A percentile compares a stretch with the other conserved stretches of the same genome.
Evolutionary conservation across 805 yeast species (phyloP).

Genomic region (Ogataea naganishii): DNA sequence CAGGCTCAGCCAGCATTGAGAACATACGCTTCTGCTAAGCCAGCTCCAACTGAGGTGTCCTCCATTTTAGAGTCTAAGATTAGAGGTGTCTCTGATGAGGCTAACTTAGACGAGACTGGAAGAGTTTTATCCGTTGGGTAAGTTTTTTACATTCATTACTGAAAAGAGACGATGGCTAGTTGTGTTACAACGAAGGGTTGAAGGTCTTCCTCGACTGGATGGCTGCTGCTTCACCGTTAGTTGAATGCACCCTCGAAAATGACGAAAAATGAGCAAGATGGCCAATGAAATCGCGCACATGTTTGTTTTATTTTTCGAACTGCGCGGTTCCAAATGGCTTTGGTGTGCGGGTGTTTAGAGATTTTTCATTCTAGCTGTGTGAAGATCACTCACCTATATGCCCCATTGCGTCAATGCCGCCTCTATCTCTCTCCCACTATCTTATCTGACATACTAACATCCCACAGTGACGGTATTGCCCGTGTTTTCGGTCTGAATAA

Average conservation of each 20-base stretch:
- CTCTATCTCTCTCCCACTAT: slow-evolving; percentile 2
- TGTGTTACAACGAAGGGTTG: background rate
- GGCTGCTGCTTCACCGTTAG: no score
- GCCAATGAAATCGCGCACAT: no score
- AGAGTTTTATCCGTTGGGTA: slow-evolving; percentile 97
- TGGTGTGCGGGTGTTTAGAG: no score
- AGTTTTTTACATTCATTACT: slow-evolving; percentile 25
- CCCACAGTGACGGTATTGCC: slow-evolving; percentile 96
- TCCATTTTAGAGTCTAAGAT: slow-evolving; percentile 98
- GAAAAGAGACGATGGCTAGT: slow-evolving; percentile 4
- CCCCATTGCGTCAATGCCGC: no score
- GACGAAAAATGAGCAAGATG: no score
- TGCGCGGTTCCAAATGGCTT: no score
- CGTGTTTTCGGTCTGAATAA: slow-evolving; percentile 99
- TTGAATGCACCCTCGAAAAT: no score
- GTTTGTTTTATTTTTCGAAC: no score
- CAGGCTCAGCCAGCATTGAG: no score
- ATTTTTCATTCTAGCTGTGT: no score
- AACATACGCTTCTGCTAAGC: slow-evolving; percentile 92
- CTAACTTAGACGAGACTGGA: slow-evolving; percentile 98
- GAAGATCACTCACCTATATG: no score
- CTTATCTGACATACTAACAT: slow-evolving; percentile 8
- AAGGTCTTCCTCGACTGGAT: no score
- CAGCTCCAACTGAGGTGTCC: slow-evolving; percentile 99
- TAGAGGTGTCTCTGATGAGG: slow-evolving; percentile 97